A percentile compares a stretch with the other conserved stretches of the same genome.
Evolutionary conservation across 768 basidiomycete genomes (phyloP).

Genomic region (Gloeopeniophorella convolvens): DNA sequence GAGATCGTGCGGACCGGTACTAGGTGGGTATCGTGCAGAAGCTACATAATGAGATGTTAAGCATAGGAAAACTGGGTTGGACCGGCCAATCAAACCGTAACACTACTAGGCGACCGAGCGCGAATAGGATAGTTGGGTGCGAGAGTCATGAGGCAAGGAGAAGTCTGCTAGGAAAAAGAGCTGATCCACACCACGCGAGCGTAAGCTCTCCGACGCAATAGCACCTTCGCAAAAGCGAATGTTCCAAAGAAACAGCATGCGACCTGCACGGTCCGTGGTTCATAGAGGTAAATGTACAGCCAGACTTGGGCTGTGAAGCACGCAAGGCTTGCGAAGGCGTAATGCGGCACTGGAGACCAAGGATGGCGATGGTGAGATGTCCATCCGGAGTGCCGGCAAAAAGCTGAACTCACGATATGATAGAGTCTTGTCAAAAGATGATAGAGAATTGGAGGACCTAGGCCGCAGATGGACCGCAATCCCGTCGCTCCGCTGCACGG

Average conservation of each 20-base stretch:
- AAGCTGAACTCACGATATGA: background rate
- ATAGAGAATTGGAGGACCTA: background rate
- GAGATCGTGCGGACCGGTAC: too few species aligned
- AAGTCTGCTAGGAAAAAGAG: constrained; percentile 4
- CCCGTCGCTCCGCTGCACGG: background rate
- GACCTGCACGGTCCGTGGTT: background rate
- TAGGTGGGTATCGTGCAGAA: background rate
- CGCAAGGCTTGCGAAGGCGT: background rate
- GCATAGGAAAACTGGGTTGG: background rate
- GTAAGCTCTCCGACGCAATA: background rate
- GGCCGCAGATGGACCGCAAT: background rate
- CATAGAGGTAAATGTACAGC: constrained; percentile 2
- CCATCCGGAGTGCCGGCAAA: background rate
- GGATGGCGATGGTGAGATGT: background rate
- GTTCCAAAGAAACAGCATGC: background rate
- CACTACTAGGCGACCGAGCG: background rate
- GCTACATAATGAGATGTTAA: background rate
- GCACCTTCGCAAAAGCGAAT: background rate
- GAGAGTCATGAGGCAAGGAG: background rate
- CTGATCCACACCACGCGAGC: too few species aligned
- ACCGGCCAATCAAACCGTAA: background rate
- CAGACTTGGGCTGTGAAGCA: constrained; percentile 1
- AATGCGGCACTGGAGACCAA: background rate
- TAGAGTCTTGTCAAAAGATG: background rate
- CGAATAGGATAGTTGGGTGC: background rate